These are phyloP conservation scores for Colletotrichum ledebouriae DNA, from an alignment of 2,329 filamentous ascomycete species.

Conservation along the genomic window DNA sequence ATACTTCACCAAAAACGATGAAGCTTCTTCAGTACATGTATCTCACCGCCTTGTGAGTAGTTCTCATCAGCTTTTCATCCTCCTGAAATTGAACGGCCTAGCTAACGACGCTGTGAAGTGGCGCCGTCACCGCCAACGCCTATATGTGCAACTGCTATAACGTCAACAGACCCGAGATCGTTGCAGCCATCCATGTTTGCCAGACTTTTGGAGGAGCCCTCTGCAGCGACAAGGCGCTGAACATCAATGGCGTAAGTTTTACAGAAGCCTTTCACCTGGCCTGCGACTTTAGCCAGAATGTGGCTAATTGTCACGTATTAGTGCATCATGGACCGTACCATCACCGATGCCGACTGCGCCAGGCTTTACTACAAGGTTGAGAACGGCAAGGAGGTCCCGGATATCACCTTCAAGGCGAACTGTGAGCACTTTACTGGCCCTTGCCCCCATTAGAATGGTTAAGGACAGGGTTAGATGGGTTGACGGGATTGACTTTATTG, in stretches of 20 bases:
- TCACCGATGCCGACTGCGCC: neutral
- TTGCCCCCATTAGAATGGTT: neutral
- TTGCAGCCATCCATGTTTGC: neutral
- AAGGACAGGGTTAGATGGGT: neutral
- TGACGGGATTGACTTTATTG: neutral
- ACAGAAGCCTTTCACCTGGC: neutral
- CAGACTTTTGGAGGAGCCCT: neutral
- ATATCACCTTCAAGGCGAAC: neutral
- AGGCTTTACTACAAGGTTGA: neutral
- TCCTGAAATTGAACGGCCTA: neutral
- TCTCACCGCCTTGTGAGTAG: neutral
- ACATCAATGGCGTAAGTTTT: neutral
- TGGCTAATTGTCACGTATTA: neutral
- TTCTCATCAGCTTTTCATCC: neutral
- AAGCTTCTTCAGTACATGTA: neutral
- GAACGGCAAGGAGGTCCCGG: neutral
- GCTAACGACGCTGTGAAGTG: fast-evolving
- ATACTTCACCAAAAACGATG: neutral
- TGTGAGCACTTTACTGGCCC: neutral
- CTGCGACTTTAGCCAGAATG: neutral
- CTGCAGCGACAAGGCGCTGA: neutral
- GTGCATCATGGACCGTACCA: neutral
- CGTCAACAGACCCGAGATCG: neutral
- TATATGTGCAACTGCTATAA: neutral
- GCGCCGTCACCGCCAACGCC: neutral